Percentiles rank a stretch among this genome's conserved stretches.
phyloP scores from a whole-genome alignment of 2,329 filamentous ascomycete species.

The Penicillium sp. region DNA sequence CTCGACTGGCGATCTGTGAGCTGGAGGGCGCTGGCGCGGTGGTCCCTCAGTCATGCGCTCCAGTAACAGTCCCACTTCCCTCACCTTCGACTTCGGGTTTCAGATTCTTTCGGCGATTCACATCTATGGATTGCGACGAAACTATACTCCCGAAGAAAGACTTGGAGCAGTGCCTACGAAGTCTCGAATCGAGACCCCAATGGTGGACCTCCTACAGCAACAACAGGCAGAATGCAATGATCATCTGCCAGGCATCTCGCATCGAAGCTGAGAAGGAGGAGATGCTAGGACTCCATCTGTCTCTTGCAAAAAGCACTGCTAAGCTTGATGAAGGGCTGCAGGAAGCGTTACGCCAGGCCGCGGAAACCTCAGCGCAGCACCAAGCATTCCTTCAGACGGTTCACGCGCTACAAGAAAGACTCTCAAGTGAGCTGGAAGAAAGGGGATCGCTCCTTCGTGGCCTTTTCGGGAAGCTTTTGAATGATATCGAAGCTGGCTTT shows the following conservation, averaged over 20 bases:
- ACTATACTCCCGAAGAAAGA: slow-evolving; percentile 33
- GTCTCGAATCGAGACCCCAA: slow-evolving; percentile 61
- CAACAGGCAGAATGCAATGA: slow-evolving; percentile 64
- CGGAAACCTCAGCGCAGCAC: slow-evolving; percentile 39
- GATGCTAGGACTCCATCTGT: slow-evolving; percentile 47
- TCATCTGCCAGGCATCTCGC: slow-evolving; percentile 67
- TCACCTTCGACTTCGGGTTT: slow-evolving; percentile 35
- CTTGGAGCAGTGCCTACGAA: slow-evolving; percentile 59
- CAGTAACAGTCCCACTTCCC: slow-evolving; percentile 53
- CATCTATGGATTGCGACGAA: slow-evolving; percentile 21
- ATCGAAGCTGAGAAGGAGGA: slow-evolving; percentile 62
- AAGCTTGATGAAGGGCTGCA: slow-evolving; percentile 45
- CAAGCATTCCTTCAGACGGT: slow-evolving; percentile 42
- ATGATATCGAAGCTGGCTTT: slow-evolving; percentile 36
- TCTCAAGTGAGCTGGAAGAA: slow-evolving; percentile 42
- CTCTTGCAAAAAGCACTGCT: slow-evolving; percentile 44
- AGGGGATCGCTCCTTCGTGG: slow-evolving; percentile 34
- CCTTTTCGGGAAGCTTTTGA: slow-evolving; percentile 35
- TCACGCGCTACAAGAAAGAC: slow-evolving; percentile 38
- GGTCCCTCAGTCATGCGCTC: slow-evolving; percentile 59
- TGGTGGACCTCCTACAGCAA: slow-evolving; percentile 71
- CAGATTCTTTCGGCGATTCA: slow-evolving; percentile 31
- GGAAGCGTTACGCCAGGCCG: slow-evolving; percentile 41
- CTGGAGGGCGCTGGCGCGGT: slow-evolving; percentile 58
- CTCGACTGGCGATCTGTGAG: slow-evolving; percentile 68